Evolutionary conservation across 164 flowering plant genomes (phyloP).

Genomic region (Annona cherimola): DNA sequence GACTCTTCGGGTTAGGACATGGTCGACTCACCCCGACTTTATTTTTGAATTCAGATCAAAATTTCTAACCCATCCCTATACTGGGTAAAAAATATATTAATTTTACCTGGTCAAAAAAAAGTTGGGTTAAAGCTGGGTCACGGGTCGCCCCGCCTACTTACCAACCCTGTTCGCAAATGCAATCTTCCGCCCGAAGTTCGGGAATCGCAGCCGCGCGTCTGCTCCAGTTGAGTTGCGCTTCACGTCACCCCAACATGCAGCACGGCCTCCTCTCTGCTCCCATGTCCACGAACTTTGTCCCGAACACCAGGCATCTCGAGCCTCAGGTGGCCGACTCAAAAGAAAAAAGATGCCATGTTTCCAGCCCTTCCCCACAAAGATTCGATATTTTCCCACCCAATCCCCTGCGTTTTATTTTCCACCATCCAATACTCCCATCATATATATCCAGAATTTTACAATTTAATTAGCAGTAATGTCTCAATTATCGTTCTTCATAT

Average conservation of each 20-base stretch:
- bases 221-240: no score
- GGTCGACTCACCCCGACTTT: no score
- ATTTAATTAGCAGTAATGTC: neutral
- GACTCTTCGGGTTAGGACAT: no score
- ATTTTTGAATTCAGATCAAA: no score
- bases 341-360: constrained; percentile 26
- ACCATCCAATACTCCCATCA: neutral
- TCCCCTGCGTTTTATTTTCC: neutral
- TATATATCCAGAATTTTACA: neutral
- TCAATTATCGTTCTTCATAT: neutral
- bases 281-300: constrained; percentile 17
- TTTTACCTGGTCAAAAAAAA: no score
- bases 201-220: constrained; percentile 8
- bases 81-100: no score
- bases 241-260: constrained; percentile 2
- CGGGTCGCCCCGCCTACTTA: constrained; percentile 11
- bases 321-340: constrained; percentile 33
- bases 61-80: no score
- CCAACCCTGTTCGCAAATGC: constrained; percentile 17
- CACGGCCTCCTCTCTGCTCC: no score
- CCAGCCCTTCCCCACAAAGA: neutral
- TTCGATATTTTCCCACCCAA: neutral
- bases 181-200: constrained; percentile 1
- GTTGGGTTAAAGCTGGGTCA: no score
- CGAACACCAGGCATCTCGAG: constrained; percentile 32